Conservation (phyloP, 2,329 filamentous ascomycete species). For the Falciphora oryzae region DNA sequence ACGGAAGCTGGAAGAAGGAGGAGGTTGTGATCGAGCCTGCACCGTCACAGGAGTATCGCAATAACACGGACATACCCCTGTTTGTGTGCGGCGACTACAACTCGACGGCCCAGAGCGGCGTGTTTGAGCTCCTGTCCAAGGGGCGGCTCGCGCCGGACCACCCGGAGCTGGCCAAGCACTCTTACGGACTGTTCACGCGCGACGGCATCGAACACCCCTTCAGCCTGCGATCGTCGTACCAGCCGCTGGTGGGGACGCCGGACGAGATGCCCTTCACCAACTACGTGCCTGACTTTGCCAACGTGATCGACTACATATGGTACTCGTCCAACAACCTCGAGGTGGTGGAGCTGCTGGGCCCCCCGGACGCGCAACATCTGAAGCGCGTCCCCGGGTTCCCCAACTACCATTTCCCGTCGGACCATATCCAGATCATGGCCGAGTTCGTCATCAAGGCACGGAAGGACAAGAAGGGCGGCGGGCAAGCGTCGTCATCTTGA, state of each 20-base stretch:
- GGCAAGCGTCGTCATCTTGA: constrained; percentile 6
- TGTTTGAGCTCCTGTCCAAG: constrained; percentile 82
- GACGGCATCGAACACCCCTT: constrained; percentile 94
- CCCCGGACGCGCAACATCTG: constrained; percentile 80
- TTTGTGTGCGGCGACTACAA: constrained; percentile 96
- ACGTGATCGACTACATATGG: constrained; percentile 96
- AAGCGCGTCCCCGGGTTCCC: constrained; percentile 86
- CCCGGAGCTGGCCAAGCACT: constrained; percentile 69
- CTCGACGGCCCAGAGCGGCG: constrained; percentile 77
- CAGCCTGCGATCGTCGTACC: constrained; percentile 85
- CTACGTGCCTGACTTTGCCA: constrained; percentile 88
- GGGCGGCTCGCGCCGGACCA: constrained; percentile 76
- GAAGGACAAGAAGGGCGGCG: constrained; percentile 64
- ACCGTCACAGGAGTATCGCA: constrained; percentile 81
- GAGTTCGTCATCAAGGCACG: constrained; percentile 85
- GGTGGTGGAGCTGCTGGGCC: constrained; percentile 76
- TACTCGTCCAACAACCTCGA: constrained; percentile 88
- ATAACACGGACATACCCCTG: constrained; percentile 81
- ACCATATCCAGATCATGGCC: constrained; percentile 84
- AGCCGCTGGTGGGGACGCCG: constrained; percentile 71
- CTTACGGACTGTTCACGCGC: constrained; percentile 89
- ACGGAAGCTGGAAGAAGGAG: constrained; percentile 3
- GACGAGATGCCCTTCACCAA: constrained; percentile 92
- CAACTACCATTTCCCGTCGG: constrained; percentile 89
- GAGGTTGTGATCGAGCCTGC: constrained; percentile 38